These are phyloP conservation scores for Isoetes taiwanensis DNA, from an alignment of 75 land plant species.

Conservation along the genomic window DNA sequence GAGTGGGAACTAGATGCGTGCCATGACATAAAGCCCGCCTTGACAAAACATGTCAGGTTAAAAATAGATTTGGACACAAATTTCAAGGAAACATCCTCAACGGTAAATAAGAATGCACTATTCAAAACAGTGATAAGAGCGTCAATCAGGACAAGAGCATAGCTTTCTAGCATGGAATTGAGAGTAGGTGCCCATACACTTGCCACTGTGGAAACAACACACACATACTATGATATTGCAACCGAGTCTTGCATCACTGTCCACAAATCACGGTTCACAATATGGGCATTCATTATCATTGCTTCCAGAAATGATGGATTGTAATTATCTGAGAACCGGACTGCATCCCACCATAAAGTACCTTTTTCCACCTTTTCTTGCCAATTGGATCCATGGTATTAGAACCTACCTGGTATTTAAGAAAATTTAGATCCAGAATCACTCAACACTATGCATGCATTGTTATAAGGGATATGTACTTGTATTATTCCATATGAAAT, in stretches of 20 bases:
- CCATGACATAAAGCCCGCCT: slow-evolving; percentile 71
- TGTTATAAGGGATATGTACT: too few species aligned
- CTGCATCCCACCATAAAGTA: slow-evolving; percentile 94
- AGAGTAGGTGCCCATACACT: slow-evolving; percentile 74
- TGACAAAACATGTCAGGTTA: slow-evolving; percentile 54
- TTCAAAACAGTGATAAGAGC: slow-evolving; percentile 43
- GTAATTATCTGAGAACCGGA: slow-evolving; percentile 81
- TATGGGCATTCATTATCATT: slow-evolving; percentile 87
- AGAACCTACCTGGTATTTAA: too few species aligned
- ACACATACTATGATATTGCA: slow-evolving; percentile 62
- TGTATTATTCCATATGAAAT: too few species aligned
- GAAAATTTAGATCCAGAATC: too few species aligned
- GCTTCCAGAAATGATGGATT: slow-evolving; percentile 73
- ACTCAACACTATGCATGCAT: too few species aligned
- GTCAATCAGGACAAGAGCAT: slow-evolving; percentile 51
- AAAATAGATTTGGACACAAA: slow-evolving; percentile 32
- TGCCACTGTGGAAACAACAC: slow-evolving; percentile 60
- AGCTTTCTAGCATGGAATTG: slow-evolving; percentile 35
- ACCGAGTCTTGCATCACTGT: slow-evolving; percentile 76
- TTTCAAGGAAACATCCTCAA: slow-evolving; percentile 27
- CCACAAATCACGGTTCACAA: slow-evolving; percentile 53
- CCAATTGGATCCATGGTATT: neutral
- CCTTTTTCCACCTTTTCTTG: slow-evolving; percentile 55
- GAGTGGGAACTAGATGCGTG: slow-evolving; percentile 86
- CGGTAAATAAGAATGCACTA: slow-evolving; percentile 32